Evolutionary conservation across 495 filamentous ascomycete genomes (phyloP), one percentile per base, ranked within the genome.

Genomic region (Diplogelasinospora grovesii): DNA sequence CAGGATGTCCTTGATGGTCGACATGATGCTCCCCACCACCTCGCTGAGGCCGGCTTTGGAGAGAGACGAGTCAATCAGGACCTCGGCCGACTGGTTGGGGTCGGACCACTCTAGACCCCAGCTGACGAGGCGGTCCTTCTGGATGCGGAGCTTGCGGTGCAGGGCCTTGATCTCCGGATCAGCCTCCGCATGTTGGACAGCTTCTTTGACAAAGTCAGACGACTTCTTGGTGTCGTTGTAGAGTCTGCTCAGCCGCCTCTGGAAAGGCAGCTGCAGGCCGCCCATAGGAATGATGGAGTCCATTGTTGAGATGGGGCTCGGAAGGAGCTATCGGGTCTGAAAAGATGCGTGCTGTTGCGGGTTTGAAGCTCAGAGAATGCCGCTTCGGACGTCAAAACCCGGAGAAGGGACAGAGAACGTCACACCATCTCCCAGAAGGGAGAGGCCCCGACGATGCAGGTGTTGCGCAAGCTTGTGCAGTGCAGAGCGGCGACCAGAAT

Each of bases 41-140:
- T 93, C 86, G 47, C 84, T 88, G 39, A 90, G 73, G 21, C 89
- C 89, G 35, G 89, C 89, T 41, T 83, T 77, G 41, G 80, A 85
- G 21, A 93, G 66, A 0, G 83, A 84, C 55, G 89, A 86, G 56
- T 95, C 89, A 55, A 94, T 94, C 21, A 61, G 48, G 19, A 63
- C 50, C 48, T 85, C 87, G 48, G 83, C 78, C 30, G 71, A 67
- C 53, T 76, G 71, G 45, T 59, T 63, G 3, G 72, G 69, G 50
- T 92, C 87, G 36, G 78, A 89, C 89, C 89, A 96, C 56, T 90
- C 84, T 41, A 94, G 64, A 2, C 87, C 89, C 89, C 89, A 96
- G 26, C 82, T 81, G 32, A 90, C 77, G 46, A 95, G 67, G 22
- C 89, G 68, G 61, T 83, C 77, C 55, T 83, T 83, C 56, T 85